phyloP scores from a whole-genome alignment of 306 rosid species.

The Inga oerstediana region DNA sequence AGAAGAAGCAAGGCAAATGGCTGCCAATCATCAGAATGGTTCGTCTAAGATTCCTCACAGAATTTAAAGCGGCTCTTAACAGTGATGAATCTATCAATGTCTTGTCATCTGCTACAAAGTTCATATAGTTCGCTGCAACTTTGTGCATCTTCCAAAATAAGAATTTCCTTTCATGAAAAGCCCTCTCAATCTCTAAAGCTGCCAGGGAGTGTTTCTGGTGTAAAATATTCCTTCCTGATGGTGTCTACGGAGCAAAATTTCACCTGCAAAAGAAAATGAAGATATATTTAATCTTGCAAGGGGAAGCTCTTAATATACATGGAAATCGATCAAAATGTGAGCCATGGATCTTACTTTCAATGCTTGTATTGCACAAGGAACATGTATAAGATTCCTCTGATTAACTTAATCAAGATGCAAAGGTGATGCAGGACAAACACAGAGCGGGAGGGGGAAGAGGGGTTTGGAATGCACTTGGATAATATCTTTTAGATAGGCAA shows the following conservation, averaged over 20 bases:
- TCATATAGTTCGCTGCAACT: conserved; percentile 10
- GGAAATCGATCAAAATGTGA: conserved; percentile 25
- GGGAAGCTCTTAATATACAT: not conserved
- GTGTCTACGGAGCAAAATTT: conserved; percentile 82
- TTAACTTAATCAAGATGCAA: not conserved
- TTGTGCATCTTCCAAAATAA: conserved; percentile 8
- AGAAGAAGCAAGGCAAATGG: conserved; percentile 14
- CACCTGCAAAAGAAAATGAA: conserved; percentile 58
- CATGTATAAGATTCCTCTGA: not conserved
- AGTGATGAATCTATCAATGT: conserved; percentile 4
- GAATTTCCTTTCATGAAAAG: not conserved
- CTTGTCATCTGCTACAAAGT: conserved; percentile 2
- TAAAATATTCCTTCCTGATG: conserved; percentile 76
- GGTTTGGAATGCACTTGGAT: not conserved
- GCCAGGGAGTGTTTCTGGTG: conserved; percentile 64
- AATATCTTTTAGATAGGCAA: not conserved
- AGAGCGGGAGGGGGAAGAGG: too few relatives aligned
- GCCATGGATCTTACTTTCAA: conserved; percentile 12
- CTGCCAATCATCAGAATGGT: not conserved
- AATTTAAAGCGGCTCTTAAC: not conserved
- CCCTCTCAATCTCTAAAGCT: conserved; percentile 59
- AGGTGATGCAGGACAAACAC: not conserved
- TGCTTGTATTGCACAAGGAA: conserved; percentile 7
- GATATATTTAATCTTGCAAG: not conserved
- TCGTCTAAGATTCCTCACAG: not conserved